phyloP scores from a whole-genome alignment of 768 basidiomycete genomes.

The Dioszegia crocea region DNA sequence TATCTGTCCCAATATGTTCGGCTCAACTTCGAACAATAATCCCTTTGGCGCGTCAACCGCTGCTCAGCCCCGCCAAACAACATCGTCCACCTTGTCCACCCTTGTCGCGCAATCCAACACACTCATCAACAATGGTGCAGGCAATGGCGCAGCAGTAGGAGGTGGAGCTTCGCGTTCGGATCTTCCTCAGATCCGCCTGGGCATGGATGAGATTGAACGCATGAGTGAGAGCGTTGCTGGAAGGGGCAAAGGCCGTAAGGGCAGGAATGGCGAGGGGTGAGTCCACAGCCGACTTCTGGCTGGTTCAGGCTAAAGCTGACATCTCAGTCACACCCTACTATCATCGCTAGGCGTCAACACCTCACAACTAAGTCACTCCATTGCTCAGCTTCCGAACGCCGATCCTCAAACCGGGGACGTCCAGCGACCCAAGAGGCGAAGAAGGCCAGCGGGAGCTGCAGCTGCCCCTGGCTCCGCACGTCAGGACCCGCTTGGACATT shows the following conservation, averaged over 20 bases:
- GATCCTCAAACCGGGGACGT: not conserved
- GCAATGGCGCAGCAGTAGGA: not conserved
- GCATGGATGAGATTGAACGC: slow-evolving; percentile 90
- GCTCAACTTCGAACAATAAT: slow-evolving; percentile 12
- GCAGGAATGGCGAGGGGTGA: slow-evolving; percentile 29
- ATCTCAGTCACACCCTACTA: slow-evolving; percentile 63
- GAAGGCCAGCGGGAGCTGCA: not conserved
- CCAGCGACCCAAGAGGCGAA: not conserved
- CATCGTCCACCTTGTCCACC: slow-evolving; percentile 24
- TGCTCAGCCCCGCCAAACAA: slow-evolving; percentile 9
- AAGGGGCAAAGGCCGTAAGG: slow-evolving; percentile 31
- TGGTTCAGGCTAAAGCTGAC: not conserved
- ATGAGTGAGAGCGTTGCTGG: slow-evolving; percentile 71
- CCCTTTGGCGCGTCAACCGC: slow-evolving; percentile 10
- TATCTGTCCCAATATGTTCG: not conserved
- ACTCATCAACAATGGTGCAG: slow-evolving; percentile 11
- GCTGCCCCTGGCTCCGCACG: not conserved
- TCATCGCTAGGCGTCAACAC: slow-evolving; percentile 93
- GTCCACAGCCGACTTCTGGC: slow-evolving; percentile 4
- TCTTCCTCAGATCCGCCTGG: slow-evolving; percentile 79
- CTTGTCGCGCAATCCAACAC: slow-evolving; percentile 39
- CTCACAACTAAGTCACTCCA: slow-evolving; percentile 74
- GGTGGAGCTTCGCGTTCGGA: slow-evolving; percentile 59
- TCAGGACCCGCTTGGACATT: slow-evolving; percentile 3
- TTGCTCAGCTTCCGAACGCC: slow-evolving; percentile 49